phyloP scores from a whole-genome alignment of 2,329 filamentous ascomycete species.

The Bipolaris gigantea region DNA sequence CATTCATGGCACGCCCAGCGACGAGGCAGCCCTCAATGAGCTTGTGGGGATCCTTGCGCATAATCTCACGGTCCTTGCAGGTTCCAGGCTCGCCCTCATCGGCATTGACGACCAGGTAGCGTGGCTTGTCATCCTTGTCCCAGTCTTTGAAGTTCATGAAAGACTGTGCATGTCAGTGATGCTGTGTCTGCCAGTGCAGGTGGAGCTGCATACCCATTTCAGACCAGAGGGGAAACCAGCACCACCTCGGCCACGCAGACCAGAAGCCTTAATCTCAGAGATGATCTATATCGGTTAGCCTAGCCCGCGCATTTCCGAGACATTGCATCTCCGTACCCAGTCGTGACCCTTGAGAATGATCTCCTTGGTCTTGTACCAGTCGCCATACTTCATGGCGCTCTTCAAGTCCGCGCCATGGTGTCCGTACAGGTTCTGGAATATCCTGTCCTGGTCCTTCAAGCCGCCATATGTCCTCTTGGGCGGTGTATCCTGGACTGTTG shows the following conservation, averaged over 20 bases:
- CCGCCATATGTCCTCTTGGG: constrained; percentile 75
- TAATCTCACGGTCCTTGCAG: constrained; percentile 99
- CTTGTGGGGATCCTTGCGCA: constrained; percentile 99
- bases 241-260: constrained; percentile 91
- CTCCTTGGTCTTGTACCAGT: constrained; percentile 99
- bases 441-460: constrained; percentile 93
- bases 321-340: constrained; percentile 61
- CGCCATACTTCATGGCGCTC: constrained; percentile 95
- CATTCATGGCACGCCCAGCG: constrained; percentile 97
- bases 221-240: constrained; percentile 96
- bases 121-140: constrained; percentile 95
- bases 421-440: constrained; percentile 98
- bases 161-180: constrained; percentile 61
- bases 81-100: constrained; percentile 98
- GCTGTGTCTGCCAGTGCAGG: not conserved
- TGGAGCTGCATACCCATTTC: constrained; percentile 79
- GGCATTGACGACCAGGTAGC: constrained; percentile 96
- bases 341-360: constrained; percentile 96
- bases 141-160: constrained; percentile 99
- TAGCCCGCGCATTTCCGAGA: not conserved
- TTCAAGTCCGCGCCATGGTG: constrained; percentile 89
- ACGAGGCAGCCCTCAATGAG: constrained; percentile 96
- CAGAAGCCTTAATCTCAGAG: constrained; percentile 93
- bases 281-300: constrained; percentile 68
- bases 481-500: constrained; percentile 55